Base-by-base conservation (phyloP, 495 filamentous ascomycete species). In the Letharia lupina region DNA sequence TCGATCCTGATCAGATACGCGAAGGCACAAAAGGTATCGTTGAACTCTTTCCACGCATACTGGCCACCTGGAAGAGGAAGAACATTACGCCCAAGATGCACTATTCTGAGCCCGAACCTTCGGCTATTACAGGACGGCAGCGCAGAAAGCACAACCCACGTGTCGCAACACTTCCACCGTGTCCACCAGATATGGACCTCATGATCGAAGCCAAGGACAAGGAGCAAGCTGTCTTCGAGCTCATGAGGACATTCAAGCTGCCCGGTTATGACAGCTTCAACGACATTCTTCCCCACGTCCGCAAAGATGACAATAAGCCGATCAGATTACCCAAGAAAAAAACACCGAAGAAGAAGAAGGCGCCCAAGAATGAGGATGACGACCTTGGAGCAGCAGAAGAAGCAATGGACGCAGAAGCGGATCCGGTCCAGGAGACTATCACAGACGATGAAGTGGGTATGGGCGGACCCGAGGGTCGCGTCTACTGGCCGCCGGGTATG, bases 201-300 rank as follows among this genome's bases (percentile, higher is more conserved):
- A 98, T 97, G 94, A 96, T 97, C 65, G 94, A 98, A 78, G 94
- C 94, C 23, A 98, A 97, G 71, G 93, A 96, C 71, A 98, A 97
- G 75, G 94, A 98, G 75, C 94, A 97, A 75, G 92, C 94, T 0
- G 92, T 96, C 0, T 96, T 97, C 71, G 91, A 96, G 68, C 81
- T 97, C 18, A 96, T 96, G 90, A 80, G 87, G 41, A 94, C 79
- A 2, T 96, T 89, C 75, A 91, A 87, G 65, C 81, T 97, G 1
- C 89, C 91, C 0, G 90, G 89, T 4, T 87, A 87, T 73, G 82
- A 93, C 7, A 78, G 77, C 1, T 82, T 94, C 71, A 88, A 87
- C 70, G 89, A 96, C 67, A 78, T 98, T 9, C 77, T 92, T 20
- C 92, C 93, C 0, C 84, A 91, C 74, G 82, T 83, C 18, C 82